Evolutionary conservation across 208 protist genomes (phyloP).

Genomic region (Crithidia fasciculata): DNA sequence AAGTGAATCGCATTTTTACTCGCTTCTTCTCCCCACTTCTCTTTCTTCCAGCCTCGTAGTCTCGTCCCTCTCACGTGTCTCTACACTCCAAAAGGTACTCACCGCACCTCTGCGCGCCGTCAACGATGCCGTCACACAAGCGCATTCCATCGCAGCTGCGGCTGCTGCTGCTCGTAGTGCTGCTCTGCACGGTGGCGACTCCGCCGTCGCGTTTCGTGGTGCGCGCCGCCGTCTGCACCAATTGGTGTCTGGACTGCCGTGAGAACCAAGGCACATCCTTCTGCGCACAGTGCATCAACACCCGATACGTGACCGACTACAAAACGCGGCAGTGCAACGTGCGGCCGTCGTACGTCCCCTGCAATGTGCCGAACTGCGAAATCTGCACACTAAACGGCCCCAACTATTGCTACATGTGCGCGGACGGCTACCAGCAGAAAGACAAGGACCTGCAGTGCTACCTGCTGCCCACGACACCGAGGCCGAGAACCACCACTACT

Average conservation of each 20-base stretch:
- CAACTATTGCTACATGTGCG: conserved; percentile 15
- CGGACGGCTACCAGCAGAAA: conserved; percentile 11
- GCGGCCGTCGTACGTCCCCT: conserved; percentile 1
- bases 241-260: conserved; percentile 5
- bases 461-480: not conserved
- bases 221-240: conserved; percentile 4
- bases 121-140: not conserved
- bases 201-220: not conserved
- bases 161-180: not conserved
- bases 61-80: no score
- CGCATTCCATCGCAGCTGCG: not conserved
- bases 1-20: no score
- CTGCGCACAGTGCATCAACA: conserved; percentile 11
- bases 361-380: not conserved
- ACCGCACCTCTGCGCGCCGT: not conserved
- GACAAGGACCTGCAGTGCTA: conserved; percentile 10
- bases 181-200: not conserved
- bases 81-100: no score
- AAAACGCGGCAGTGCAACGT: conserved; percentile 9
- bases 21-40: no score
- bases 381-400: conserved; percentile 1
- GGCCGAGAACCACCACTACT: not conserved
- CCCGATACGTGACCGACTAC: conserved; percentile 3
- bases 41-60: no score
- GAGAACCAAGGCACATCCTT: not conserved